A percentile compares a stretch with the other conserved stretches of the same genome.
Conservation (phyloP, 2,329 filamentous ascomycete species). For the Fusarium udum region DNA sequence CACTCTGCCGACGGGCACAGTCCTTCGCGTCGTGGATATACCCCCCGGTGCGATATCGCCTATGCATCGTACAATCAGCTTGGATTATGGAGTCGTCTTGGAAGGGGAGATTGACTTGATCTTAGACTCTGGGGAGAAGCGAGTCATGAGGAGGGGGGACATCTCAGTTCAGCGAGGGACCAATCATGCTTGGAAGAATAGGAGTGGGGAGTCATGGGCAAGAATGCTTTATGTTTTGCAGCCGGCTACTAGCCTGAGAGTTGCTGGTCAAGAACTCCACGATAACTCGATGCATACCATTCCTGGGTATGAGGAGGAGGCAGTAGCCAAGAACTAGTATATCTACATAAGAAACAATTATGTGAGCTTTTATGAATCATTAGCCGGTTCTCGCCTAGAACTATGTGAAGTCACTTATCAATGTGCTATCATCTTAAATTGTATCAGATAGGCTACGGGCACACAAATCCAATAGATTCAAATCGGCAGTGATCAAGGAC, state of each 20-base stretch:
- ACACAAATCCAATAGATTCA: too few relatives aligned
- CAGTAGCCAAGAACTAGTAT: fast-evolving
- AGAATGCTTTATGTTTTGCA: not conserved
- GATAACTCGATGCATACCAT: not conserved
- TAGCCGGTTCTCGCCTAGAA: fast-evolving
- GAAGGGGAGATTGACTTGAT: not conserved
- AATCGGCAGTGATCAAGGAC: fast-evolving
- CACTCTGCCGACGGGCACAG: not conserved
- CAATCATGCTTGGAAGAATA: not conserved
- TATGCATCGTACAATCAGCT: not conserved
- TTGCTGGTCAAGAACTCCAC: not conserved
- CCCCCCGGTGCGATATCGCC: not conserved
- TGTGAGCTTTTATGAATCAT: too few relatives aligned
- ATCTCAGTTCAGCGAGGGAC: not conserved
- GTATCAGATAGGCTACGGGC: not conserved
- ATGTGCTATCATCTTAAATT: not conserved
- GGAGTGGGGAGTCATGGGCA: not conserved
- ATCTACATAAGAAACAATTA: not conserved
- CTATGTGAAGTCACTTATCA: fast-evolving
- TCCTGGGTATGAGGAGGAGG: not conserved
- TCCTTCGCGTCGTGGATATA: not conserved
- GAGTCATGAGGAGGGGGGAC: not conserved
- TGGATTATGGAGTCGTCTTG: not conserved
- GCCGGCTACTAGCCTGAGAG: not conserved
- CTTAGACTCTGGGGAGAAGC: not conserved